These are phyloP conservation scores for Alternaria sp. DNA, from an alignment of 2,329 filamentous ascomycete genomes.

Conservation along the genomic window DNA sequence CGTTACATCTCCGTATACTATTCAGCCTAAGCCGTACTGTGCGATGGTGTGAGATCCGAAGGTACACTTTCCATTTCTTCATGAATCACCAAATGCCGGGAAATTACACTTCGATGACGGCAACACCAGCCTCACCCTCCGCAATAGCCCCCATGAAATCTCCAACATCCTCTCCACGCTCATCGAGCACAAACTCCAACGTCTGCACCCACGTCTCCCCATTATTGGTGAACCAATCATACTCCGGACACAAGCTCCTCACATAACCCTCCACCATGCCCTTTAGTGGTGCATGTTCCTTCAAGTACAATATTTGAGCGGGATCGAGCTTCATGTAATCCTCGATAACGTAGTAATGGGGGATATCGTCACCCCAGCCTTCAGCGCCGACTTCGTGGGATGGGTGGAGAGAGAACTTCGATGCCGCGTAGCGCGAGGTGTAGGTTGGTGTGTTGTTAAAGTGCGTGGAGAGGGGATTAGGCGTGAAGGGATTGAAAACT, in stretches of 20 bases:
- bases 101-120: constrained; percentile 24
- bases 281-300: constrained; percentile 65
- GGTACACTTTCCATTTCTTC: neutral
- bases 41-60: neutral
- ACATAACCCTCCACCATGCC: constrained; percentile 66
- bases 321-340: constrained; percentile 72
- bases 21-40: neutral
- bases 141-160: constrained; percentile 71
- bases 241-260: constrained; percentile 52
- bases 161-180: constrained; percentile 62
- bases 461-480: constrained; percentile 44
- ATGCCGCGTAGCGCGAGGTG: constrained; percentile 53
- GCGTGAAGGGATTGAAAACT: constrained; percentile 44
- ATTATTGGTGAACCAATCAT: constrained; percentile 70
- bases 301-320: constrained; percentile 66
- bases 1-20: neutral
- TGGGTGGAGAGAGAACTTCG: constrained; percentile 58
- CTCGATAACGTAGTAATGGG: constrained; percentile 70
- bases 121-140: constrained; percentile 76
- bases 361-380: constrained; percentile 71
- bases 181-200: constrained; percentile 63
- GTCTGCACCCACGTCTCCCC: constrained; percentile 70
- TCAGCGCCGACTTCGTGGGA: constrained; percentile 65
- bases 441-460: constrained; percentile 48
- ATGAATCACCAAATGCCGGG: neutral